A percentile compares a stretch with the other conserved stretches of the same genome.
phyloP scores from a whole-genome alignment of 192 early-diverging fungal species.

The Cetraspora pellucida region DNA sequence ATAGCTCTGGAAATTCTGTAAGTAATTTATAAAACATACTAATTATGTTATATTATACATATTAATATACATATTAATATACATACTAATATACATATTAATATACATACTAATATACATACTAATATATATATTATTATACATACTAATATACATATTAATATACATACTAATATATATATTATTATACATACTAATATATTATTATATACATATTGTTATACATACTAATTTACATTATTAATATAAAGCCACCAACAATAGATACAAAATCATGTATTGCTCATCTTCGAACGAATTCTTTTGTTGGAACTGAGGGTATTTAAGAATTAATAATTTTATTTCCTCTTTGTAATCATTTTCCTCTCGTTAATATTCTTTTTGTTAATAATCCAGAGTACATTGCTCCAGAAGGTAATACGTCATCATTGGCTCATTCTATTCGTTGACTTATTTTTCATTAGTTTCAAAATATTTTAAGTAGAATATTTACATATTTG shows the following conservation, averaged over 20 bases:
- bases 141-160: too few species aligned
- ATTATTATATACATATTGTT: too few species aligned
- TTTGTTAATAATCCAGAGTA: slow-evolving; percentile 65
- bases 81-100: too few species aligned
- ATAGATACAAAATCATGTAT: slow-evolving; percentile 91
- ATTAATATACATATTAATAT: too few species aligned
- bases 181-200: too few species aligned
- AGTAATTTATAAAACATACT: slow-evolving; percentile 23
- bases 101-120: too few species aligned
- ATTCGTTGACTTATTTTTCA: not conserved
- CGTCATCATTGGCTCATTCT: not conserved
- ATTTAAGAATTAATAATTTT: not conserved
- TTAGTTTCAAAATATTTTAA: not conserved
- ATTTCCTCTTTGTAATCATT: not conserved
- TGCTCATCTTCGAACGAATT: slow-evolving; percentile 87
- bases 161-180: too few species aligned
- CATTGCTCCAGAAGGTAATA: slow-evolving; percentile 86
- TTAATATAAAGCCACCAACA: slow-evolving; percentile 56
- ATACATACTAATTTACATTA: too few species aligned
- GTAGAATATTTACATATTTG: not conserved
- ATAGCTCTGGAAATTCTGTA: slow-evolving; percentile 58
- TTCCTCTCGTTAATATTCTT: not conserved
- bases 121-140: too few species aligned
- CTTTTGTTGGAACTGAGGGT: slow-evolving; percentile 97
- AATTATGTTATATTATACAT: too few species aligned